Percentiles rank a stretch among this genome's conserved stretches.
Conservation (phyloP, 129 eudicot genomes). For the Centrapalus pauciflorus region DNA sequence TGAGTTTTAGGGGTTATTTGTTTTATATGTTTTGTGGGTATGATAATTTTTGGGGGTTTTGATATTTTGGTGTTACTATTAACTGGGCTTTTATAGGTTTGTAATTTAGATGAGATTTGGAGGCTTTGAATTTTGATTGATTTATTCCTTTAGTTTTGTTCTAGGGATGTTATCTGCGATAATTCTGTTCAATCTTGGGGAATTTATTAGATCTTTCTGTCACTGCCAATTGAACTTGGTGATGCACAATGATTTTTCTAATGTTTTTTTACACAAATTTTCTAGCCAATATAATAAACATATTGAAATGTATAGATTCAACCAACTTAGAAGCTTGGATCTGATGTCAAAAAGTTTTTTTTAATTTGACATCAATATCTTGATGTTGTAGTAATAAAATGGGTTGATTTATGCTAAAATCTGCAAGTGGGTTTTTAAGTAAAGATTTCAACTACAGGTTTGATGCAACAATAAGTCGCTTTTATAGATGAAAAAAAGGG, state of each 20-base stretch:
- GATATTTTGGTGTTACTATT: not conserved
- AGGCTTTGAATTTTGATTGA: conserved; percentile 6
- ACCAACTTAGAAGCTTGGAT: not conserved
- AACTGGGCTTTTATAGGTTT: not conserved
- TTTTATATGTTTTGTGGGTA: not conserved
- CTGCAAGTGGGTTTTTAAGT: not conserved
- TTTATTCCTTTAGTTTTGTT: not conserved
- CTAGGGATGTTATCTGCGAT: not conserved
- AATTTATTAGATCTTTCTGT: not conserved
- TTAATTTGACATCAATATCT: not conserved
- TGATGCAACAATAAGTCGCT: too few species aligned
- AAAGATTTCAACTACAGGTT: not conserved
- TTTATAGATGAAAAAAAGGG: too few species aligned
- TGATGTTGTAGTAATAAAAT: not conserved
- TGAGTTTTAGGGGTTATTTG: not conserved
- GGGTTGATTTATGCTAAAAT: not conserved
- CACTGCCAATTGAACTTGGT: not conserved
- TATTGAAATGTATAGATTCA: not conserved
- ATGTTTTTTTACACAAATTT: too few species aligned
- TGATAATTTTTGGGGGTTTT: conserved; percentile 8
- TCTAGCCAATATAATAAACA: not conserved
- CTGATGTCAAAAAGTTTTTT: not conserved
- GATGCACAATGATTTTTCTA: not conserved
- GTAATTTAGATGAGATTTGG: conserved; percentile 12
- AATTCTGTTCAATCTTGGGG: conserved; percentile 14